A percentile compares a stretch with the other conserved stretches of the same genome.
Evolutionary conservation across 179 eudicot genomes (phyloP).

Genomic region (Patellifolia procumbens): DNA sequence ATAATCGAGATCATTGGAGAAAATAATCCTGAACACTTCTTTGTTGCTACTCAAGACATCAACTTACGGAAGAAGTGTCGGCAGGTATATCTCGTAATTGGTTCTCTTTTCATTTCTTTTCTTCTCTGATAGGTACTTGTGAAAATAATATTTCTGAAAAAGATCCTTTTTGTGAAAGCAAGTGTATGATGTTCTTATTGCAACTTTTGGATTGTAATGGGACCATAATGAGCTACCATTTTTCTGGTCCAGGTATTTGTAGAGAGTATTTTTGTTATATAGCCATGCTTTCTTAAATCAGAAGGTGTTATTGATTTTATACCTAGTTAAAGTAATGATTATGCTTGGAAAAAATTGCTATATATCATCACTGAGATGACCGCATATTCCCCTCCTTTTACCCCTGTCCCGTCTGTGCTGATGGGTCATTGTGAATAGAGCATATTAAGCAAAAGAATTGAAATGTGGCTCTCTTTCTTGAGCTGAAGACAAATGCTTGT

Average conservation of each 20-base stretch:
- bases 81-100: conserved; percentile 45
- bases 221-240: neutral
- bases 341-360: neutral
- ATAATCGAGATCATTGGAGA: conserved; percentile 64
- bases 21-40: conserved; percentile 79
- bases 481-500: neutral
- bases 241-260: neutral
- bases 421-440: neutral
- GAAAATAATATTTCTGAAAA: neutral
- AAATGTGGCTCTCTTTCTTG: neutral
- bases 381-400: neutral
- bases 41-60: conserved; percentile 82
- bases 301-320: neutral
- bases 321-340: neutral
- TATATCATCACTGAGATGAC: neutral
- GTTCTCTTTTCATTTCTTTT: neutral
- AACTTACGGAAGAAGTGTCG: conserved; percentile 61
- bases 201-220: neutral
- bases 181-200: neutral
- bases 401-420: neutral
- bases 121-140: neutral
- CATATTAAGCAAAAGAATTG: neutral
- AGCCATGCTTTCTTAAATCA: neutral
- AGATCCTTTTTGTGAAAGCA: neutral
- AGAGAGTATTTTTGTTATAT: neutral